Base-by-base conservation (phyloP, 345 rosid genomes). In the Aethionema arabicum region DNA sequence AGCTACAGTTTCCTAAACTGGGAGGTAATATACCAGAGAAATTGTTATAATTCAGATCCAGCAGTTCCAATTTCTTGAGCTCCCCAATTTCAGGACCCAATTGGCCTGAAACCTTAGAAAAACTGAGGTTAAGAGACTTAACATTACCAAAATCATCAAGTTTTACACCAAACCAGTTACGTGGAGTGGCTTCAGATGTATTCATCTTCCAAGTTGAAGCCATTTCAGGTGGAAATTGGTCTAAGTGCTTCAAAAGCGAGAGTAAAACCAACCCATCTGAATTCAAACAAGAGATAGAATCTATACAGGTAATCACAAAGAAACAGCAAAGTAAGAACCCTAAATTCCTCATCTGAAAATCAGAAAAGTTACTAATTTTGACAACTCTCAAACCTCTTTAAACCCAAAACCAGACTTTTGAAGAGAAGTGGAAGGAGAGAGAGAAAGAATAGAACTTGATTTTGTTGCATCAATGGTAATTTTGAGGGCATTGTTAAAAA, bases 151-250 rank as follows among this genome's bases (percentile, higher is more conserved):
- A n/a, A 12, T 3, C 11, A 38, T 80, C 78, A 69, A 90, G 83
- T 13, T 11, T 52, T 35, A 88, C 53, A 44, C 92, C 90, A 4
- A 66, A 50, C 96, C 96, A 88, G 13, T 69, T 54, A 65, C 96
- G 85, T 0, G 89, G 86, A 63, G 62, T 74, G 63, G 80, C 27
- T 54, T 77, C 74, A 7, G 86, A 73, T 55, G 79, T 48, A 53
- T 77, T 78, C 9, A 49, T 30, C 69, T 50, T 63, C 90, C 92
- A 88, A 32, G 75, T 69, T 0, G 77, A 83, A 21, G 55, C 11
- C 2, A 85, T 35, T 5, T 72, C 3, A 39, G 66, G 29, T 50
- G 87, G 88, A 32, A 74, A 60, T 13, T 41, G 45, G 3, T 49
- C 70, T 79, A 88, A 83, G 53, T 57, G 83, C 29, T 65, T 67